Evolutionary conservation across 179 eudicot genomes (phyloP).

Genomic region (Silene noctiflora): DNA sequence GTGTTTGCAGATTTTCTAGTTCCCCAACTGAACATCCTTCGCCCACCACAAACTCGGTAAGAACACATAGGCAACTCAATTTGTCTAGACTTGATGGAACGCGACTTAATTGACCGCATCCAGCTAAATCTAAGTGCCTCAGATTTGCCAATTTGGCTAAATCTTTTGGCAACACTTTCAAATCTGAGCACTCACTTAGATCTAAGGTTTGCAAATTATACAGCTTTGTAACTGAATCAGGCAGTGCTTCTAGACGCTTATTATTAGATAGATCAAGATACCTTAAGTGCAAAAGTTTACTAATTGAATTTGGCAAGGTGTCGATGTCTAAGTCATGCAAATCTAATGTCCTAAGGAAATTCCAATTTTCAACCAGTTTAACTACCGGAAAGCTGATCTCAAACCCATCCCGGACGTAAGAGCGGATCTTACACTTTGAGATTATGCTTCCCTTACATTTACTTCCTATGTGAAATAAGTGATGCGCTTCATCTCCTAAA

Average conservation of each 20-base stretch:
- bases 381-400: neutral
- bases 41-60: no score
- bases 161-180: constrained; percentile 11
- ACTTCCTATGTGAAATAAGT: neutral
- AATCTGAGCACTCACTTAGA: neutral
- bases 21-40: no score
- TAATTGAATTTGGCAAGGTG: constrained; percentile 18
- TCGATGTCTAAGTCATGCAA: neutral
- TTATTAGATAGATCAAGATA: constrained; percentile 18
- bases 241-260: constrained; percentile 4
- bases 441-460: neutral
- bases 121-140: neutral
- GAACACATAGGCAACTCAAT: no score
- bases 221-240: constrained; percentile 21
- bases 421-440: neutral
- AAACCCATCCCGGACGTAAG: neutral
- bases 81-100: no score
- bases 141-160: constrained; percentile 1
- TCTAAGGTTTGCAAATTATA: constrained; percentile 23
- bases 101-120: no score
- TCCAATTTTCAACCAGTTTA: neutral
- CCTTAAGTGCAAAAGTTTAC: constrained; percentile 24
- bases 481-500: neutral
- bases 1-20: no score
- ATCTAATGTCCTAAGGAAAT: constrained; percentile 17